Evolutionary conservation across 306 rosid species (phyloP).

Genomic region (Cucurbita ficifolia): DNA sequence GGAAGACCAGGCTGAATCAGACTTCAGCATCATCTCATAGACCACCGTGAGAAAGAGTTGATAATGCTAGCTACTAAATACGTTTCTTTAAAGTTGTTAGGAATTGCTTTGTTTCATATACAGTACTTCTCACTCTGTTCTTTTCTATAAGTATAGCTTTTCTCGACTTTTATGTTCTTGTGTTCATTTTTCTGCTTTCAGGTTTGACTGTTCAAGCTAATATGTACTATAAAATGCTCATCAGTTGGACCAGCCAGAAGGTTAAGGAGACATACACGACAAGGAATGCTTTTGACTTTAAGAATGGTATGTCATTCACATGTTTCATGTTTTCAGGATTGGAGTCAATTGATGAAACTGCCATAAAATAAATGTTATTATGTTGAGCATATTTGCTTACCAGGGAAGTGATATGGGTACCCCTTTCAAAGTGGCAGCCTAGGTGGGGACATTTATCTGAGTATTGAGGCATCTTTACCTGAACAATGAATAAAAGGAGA

Average conservation of each 20-base stretch:
- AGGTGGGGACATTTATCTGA: neutral
- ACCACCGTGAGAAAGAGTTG: neutral
- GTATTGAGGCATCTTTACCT: neutral
- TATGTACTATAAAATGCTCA: slow-evolving; percentile 78
- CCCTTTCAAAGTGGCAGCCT: neutral
- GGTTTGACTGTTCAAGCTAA: slow-evolving; percentile 87
- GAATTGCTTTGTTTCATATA: neutral
- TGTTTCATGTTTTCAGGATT: neutral
- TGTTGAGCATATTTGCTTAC: neutral
- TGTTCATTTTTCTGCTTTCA: slow-evolving; percentile 25
- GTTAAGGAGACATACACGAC: slow-evolving; percentile 62
- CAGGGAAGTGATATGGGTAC: neutral
- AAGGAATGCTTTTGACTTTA: slow-evolving; percentile 78
- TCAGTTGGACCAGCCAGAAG: slow-evolving; percentile 95
- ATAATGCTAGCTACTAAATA: neutral
- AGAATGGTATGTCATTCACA: slow-evolving; percentile 33
- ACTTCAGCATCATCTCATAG: neutral
- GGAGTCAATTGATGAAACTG: neutral
- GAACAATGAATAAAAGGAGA: neutral
- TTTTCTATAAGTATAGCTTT: neutral
- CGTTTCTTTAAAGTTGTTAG: neutral
- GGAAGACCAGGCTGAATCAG: neutral
- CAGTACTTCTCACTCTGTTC: neutral
- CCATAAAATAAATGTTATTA: neutral
- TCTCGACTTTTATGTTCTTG: neutral